These are phyloP conservation scores for Phytophthora multivora DNA, from an alignment of 352 stramenopile genomes.

Conservation along the genomic window DNA sequence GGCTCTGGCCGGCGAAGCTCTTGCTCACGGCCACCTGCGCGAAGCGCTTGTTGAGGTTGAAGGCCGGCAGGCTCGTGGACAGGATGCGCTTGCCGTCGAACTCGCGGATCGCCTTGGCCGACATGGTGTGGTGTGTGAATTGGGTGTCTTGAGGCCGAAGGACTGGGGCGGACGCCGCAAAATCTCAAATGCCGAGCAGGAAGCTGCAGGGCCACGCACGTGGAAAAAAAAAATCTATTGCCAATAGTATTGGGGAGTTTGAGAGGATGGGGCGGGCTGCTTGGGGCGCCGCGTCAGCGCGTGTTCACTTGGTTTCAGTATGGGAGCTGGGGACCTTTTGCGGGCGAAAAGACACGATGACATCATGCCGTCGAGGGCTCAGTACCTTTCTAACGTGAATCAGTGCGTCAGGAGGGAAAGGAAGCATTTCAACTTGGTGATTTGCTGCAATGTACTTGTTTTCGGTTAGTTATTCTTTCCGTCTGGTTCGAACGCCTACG, in stretches of 20 bases:
- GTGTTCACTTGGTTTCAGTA: slow-evolving; percentile 29
- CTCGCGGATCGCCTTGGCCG: slow-evolving; percentile 95
- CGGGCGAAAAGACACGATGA: slow-evolving; percentile 32
- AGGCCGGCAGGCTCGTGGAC: slow-evolving; percentile 73
- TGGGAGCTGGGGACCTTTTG: slow-evolving; percentile 6
- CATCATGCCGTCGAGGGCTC: slow-evolving; percentile 31
- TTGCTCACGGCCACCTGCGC: slow-evolving; percentile 69
- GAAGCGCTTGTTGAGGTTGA: slow-evolving; percentile 77
- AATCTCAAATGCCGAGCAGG: slow-evolving; percentile 45
- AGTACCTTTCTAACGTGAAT: slow-evolving; percentile 1
- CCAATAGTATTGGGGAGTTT: too few relatives aligned
- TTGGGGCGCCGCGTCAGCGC: slow-evolving; percentile 22
- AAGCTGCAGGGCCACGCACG: not conserved
- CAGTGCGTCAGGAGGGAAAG: not conserved
- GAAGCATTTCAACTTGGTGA: not conserved
- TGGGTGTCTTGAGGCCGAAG: slow-evolving; percentile 1
- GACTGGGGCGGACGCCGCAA: slow-evolving; percentile 38
- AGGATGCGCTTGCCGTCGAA: slow-evolving; percentile 96
- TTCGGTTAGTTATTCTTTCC: slow-evolving; percentile 2
- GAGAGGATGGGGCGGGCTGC: slow-evolving; percentile 9
- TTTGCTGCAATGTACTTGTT: not conserved
- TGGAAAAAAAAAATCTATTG: slow-evolving; percentile 1
- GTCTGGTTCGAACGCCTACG: not conserved
- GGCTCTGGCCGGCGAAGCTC: slow-evolving; percentile 37
- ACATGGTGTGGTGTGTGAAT: slow-evolving; percentile 68